These are phyloP conservation scores for Dactylellina leptospora DNA, from an alignment of 2,329 filamentous ascomycete genomes.

Conservation along the genomic window DNA sequence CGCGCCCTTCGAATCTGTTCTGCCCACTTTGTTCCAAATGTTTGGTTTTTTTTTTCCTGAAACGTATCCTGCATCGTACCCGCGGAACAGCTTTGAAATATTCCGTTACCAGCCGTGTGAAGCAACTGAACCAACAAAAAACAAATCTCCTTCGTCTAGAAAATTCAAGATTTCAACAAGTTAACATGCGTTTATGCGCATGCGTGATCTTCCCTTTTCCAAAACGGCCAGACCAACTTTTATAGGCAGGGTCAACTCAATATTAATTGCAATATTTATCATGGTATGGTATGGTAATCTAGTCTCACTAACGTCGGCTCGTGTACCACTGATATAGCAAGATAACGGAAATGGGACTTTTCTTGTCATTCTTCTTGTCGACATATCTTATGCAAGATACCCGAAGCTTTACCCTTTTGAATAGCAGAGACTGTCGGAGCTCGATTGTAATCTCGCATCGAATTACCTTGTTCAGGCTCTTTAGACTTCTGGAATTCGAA, in stretches of 20 bases:
- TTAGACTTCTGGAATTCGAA: slow-evolving; percentile 23
- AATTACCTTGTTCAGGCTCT: slow-evolving; percentile 23
- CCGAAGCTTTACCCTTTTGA: slow-evolving; percentile 40
- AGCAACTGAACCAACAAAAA: no score
- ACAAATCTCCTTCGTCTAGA: no score
- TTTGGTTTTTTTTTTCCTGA: slow-evolving; percentile 29
- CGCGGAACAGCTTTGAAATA: slow-evolving; percentile 43
- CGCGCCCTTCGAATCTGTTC: no score
- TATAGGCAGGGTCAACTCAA: slow-evolving; percentile 24
- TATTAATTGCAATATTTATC: no score
- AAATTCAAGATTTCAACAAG: no score
- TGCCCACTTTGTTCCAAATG: slow-evolving; percentile 11
- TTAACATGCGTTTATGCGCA: no score
- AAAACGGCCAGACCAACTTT: slow-evolving; percentile 7
- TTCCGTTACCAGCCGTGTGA: slow-evolving; percentile 50
- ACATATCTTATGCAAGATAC: slow-evolving; percentile 31
- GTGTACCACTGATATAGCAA: background rate
- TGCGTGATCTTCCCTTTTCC: slow-evolving; percentile 38
- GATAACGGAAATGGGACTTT: background rate
- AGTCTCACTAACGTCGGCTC: background rate
- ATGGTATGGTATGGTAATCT: slow-evolving; percentile 8
- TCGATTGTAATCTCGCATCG: slow-evolving; percentile 27
- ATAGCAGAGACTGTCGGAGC: slow-evolving; percentile 12
- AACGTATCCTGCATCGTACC: slow-evolving; percentile 52
- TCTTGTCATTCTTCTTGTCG: background rate